Evolutionary conservation across 176 grass and related monocot genomes (phyloP).

Genomic region (Oryza coarctata): DNA sequence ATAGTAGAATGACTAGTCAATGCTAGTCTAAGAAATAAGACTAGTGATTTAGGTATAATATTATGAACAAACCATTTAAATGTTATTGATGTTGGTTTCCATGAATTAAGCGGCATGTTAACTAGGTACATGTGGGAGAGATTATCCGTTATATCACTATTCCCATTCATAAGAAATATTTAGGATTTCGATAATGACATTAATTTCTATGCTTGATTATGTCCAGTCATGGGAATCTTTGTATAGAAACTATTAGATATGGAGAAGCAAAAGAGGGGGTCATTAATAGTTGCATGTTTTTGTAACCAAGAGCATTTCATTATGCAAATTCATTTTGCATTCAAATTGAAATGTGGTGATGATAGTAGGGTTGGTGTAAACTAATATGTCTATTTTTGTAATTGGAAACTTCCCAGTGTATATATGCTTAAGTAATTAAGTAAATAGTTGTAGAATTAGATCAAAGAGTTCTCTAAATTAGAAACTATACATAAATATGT

Average conservation of each 20-base stretch:
- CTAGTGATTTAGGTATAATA: background rate
- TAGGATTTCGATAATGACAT: background rate
- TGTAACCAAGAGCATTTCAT: too few relatives aligned
- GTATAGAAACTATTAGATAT: background rate
- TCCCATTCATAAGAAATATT: background rate
- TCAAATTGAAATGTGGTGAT: background rate
- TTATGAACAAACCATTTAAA: background rate
- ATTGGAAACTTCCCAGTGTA: background rate
- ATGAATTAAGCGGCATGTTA: background rate
- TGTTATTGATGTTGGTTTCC: background rate
- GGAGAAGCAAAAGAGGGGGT: background rate
- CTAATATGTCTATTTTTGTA: background rate
- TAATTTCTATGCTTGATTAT: background rate
- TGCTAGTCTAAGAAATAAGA: background rate
- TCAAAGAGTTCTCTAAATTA: too few relatives aligned
- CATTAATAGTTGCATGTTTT: background rate
- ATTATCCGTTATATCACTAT: background rate
- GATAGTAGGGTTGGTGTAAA: background rate
- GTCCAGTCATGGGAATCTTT: background rate
- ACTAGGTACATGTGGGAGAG: background rate
- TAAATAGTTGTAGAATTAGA: background rate
- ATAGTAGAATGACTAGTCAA: background rate
- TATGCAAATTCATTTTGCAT: background rate
- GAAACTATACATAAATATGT: background rate
- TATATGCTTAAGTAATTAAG: background rate